These are phyloP conservation scores for Trapa bicornis DNA, from an alignment of 345 rosid species.

Conservation along the genomic window DNA sequence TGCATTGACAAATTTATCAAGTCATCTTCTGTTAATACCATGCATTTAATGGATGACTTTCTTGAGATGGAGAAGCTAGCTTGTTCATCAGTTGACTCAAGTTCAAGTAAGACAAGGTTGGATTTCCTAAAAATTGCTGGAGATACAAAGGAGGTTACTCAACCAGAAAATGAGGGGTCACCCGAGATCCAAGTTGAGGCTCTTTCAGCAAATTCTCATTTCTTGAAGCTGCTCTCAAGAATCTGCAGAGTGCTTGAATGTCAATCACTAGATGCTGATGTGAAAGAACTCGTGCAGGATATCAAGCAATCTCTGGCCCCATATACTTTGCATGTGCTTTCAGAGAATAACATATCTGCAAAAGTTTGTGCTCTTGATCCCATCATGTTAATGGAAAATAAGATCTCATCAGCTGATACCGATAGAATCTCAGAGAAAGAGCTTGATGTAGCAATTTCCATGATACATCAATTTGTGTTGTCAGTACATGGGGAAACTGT, in stretches of 20 bases:
- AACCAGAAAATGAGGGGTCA: background rate
- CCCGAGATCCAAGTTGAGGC: constrained; percentile 10
- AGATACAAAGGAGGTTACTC: constrained; percentile 6
- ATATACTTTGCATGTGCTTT: constrained; percentile 6
- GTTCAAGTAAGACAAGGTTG: constrained; percentile 2
- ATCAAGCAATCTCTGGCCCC: constrained; percentile 31
- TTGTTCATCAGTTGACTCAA: constrained; percentile 26
- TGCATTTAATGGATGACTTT: constrained; percentile 78
- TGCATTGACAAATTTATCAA: constrained; percentile 20
- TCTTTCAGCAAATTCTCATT: constrained; percentile 20
- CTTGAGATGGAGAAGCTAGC: constrained; percentile 76
- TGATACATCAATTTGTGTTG: constrained; percentile 52
- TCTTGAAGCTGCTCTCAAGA: constrained; percentile 37
- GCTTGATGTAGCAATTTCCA: constrained; percentile 44
- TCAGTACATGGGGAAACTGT: constrained; percentile 59
- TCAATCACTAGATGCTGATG: constrained; percentile 37
- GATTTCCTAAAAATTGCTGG: constrained; percentile 7
- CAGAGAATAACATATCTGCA: constrained; percentile 16
- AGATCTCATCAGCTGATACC: constrained; percentile 17
- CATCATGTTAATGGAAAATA: constrained; percentile 12
- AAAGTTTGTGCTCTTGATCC: background rate
- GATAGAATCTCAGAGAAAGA: constrained; percentile 29
- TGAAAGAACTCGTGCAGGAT: constrained; percentile 44
- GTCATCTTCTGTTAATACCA: constrained; percentile 20
- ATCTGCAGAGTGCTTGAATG: constrained; percentile 47